Base-by-base conservation (phyloP, 2,329 filamentous ascomycete species). In the Phialophora tarda region DNA sequence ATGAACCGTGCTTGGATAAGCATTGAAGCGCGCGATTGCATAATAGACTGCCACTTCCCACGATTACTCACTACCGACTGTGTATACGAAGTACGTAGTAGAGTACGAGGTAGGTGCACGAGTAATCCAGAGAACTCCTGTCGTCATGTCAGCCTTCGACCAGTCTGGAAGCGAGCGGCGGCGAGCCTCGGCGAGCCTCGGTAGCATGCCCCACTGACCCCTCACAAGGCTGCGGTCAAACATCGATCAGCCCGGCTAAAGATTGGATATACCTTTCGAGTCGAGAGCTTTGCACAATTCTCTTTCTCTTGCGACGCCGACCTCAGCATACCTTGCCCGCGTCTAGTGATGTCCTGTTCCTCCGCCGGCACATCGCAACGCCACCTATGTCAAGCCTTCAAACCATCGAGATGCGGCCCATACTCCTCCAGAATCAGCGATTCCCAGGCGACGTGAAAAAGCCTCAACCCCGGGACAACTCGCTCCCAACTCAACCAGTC, bases 361-460 rank as follows among this genome's bases (percentile, higher is more conserved):
- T 28, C 28, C 28, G 28, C 4, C 30, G 30, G 5, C 14, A n/a
- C 17, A 17, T 8, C 44, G 6, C 6, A 21, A 48, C 14, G 17
- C 17, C 21, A 24, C 50, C 0, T 14, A 30, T 54, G 7, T 34
- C 14, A 54, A 10, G 11, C 51, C 21, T 26, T 57, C 34, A 44
- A 58, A 24, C 30, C 55, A 28, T 58, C 55, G 8, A 58, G 38
- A 47, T 58, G 55, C n/a, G 55, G 34, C 32, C 34, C 34, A 58
- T 58, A 58, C 55, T 58, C 38, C 34, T 47, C 55, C 55, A 47
- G 55, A 47, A 58, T 34, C 55, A 58, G 30, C 34, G 55, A 24
- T 34, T 47, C 14, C 55, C 55, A 47, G 47, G 55, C 23, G 55
- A 58, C 21, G 55, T 34, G 23, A 58, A 47, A 47, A 24, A 58